phyloP scores from a whole-genome alignment of 2,329 filamentous ascomycete genomes.

The Blumeria graminis region DNA sequence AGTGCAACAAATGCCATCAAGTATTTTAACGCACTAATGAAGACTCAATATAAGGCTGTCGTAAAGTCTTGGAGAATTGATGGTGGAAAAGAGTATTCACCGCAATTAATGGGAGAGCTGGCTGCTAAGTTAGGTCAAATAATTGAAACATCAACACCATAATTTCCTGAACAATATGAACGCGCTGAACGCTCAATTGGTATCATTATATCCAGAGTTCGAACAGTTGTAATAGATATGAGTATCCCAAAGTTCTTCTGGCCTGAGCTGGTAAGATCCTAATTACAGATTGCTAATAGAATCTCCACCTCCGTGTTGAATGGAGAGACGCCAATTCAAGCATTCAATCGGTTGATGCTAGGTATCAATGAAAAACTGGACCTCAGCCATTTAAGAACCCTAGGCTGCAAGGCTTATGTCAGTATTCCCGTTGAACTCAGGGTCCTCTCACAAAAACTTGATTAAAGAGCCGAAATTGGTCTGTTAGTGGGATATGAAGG shows the following conservation, averaged over 20 bases:
- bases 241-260: background rate
- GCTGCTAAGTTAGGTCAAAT: background rate
- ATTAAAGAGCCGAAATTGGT: background rate
- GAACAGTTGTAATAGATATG: background rate
- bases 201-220: background rate
- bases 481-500: background rate
- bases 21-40: background rate
- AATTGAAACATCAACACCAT: background rate
- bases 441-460: background rate
- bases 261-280: background rate
- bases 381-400: background rate
- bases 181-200: background rate
- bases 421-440: background rate
- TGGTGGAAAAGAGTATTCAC: background rate
- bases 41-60: background rate
- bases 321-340: background rate
- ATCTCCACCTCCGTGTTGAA: background rate
- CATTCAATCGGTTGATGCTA: background rate
- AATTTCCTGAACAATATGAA: background rate
- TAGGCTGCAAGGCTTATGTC: background rate
- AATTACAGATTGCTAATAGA: background rate
- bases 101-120: background rate
- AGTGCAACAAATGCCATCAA: background rate
- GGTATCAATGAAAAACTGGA: background rate
- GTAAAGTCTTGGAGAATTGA: conserved; percentile 1